Conservation (phyloP, 2,329 filamentous ascomycete species). For the Magnaporthales sp. region DNA sequence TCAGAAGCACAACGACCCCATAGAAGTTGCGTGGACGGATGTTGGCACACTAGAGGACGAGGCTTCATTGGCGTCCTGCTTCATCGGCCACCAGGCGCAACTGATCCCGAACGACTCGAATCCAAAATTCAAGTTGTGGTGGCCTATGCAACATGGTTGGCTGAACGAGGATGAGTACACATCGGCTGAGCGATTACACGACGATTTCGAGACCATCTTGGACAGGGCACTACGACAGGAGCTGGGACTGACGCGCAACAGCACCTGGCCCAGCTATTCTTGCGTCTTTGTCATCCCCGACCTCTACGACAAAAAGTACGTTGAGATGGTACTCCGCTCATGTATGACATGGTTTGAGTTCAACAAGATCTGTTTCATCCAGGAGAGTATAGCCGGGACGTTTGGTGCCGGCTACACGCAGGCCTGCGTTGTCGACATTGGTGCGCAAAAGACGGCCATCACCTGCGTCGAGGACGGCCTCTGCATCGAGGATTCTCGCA, state of each 20-base stretch:
- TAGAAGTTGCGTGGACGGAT: constrained; percentile 94
- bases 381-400: constrained; percentile 89
- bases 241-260: constrained; percentile 66
- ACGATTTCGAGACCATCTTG: constrained; percentile 80
- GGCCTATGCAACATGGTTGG: constrained; percentile 80
- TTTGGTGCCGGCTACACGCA: constrained; percentile 94
- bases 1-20: constrained; percentile 86
- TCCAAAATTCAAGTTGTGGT: constrained; percentile 85
- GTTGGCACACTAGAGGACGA: constrained; percentile 58
- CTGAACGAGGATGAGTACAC: constrained; percentile 86
- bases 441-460: constrained; percentile 94
- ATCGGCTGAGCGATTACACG: constrained; percentile 69
- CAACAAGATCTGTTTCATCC: constrained; percentile 82
- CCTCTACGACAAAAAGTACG: constrained; percentile 89
- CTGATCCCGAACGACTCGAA: constrained; percentile 83
- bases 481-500: constrained; percentile 84
- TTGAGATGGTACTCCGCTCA: constrained; percentile 75
- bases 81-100: constrained; percentile 74
- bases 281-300: constrained; percentile 97
- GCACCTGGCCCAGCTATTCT: constrained; percentile 82
- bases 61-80: constrained; percentile 50
- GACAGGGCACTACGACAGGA: constrained; percentile 83
- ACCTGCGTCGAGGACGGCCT: constrained; percentile 96
- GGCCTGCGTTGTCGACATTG: constrained; percentile 91
- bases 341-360: constrained; percentile 88